Evolutionary conservation across 768 basidiomycete genomes (phyloP).

Genomic region (Hemileccinum impolitum): DNA sequence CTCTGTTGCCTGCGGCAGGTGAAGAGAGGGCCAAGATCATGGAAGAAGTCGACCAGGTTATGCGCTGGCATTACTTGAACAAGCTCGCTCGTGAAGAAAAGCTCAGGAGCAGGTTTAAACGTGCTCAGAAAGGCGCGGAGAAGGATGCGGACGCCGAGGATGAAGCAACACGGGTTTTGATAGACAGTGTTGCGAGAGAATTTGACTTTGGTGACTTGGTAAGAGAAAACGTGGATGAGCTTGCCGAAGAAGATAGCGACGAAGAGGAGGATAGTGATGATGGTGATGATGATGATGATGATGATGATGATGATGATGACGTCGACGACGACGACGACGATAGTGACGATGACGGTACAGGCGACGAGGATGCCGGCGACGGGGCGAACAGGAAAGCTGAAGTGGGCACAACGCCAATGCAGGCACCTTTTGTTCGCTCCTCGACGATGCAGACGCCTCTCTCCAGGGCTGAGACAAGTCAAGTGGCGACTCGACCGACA

Average conservation of each 20-base stretch:
- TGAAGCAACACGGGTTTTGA: conserved; percentile 75
- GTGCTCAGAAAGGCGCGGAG: conserved; percentile 42
- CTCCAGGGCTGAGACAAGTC: conserved; percentile 1
- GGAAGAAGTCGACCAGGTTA: conserved; percentile 83
- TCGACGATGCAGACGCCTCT: not conserved
- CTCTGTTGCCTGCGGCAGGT: conserved; percentile 80
- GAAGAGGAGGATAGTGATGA: conserved; percentile 42
- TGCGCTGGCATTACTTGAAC: conserved; percentile 89
- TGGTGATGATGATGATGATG: conserved; percentile 37
- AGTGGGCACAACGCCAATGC: conserved; percentile 3
- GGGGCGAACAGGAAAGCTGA: conserved; percentile 30
- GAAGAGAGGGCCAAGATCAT: conserved; percentile 74
- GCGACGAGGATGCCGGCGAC: conserved; percentile 35
- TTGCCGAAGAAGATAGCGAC: conserved; percentile 70
- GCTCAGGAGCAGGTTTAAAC: conserved; percentile 80
- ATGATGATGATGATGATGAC: conserved; percentile 35
- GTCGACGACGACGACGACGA: conserved; percentile 37
- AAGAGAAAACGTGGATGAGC: conserved; percentile 73
- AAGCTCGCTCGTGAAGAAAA: conserved; percentile 93
- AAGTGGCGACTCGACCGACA: not conserved
- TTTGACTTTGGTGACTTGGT: conserved; percentile 80
- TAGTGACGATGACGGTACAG: conserved; percentile 39
- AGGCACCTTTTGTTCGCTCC: conserved; percentile 5
- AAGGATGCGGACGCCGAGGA: conserved; percentile 65
- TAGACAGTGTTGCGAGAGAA: conserved; percentile 78